These are phyloP conservation scores for Cornus suecica DNA, from an alignment of 148 eudicot genomes.

Conservation along the genomic window DNA sequence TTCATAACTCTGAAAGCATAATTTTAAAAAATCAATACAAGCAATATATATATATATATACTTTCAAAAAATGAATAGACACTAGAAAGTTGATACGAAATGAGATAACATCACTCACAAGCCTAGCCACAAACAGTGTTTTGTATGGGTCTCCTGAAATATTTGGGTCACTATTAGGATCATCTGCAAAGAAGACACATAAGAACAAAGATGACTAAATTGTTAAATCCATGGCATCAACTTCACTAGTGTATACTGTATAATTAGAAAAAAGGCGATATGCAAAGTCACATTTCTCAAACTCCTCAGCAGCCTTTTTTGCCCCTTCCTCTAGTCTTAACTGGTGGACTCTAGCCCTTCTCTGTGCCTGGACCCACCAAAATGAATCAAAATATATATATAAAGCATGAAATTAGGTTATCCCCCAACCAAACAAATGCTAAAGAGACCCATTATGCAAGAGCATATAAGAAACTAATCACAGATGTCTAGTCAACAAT, in stretches of 20 bases:
- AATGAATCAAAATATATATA: not conserved
- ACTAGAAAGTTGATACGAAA: not conserved
- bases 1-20: conserved; percentile 70
- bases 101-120: conserved; percentile 45
- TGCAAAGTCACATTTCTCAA: conserved; percentile 69
- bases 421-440: not conserved
- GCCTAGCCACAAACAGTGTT: conserved; percentile 91
- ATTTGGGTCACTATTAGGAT: conserved; percentile 78
- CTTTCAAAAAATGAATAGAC: not conserved
- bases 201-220: not conserved
- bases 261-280: not conserved
- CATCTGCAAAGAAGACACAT: conserved; percentile 49
- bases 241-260: not conserved
- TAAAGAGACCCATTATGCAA: not conserved
- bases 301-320: conserved; percentile 86
- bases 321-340: conserved; percentile 88
- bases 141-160: conserved; percentile 94
- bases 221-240: not conserved
- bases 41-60: not conserved
- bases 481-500: too few species aligned
- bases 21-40: not conserved
- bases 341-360: conserved; percentile 77
- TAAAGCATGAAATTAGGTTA: not conserved
- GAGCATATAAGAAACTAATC: not conserved
- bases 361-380: conserved; percentile 42